These are phyloP conservation scores for Colletotrichum sp. DNA, from an alignment of 2,329 filamentous ascomycete species.

Conservation along the genomic window DNA sequence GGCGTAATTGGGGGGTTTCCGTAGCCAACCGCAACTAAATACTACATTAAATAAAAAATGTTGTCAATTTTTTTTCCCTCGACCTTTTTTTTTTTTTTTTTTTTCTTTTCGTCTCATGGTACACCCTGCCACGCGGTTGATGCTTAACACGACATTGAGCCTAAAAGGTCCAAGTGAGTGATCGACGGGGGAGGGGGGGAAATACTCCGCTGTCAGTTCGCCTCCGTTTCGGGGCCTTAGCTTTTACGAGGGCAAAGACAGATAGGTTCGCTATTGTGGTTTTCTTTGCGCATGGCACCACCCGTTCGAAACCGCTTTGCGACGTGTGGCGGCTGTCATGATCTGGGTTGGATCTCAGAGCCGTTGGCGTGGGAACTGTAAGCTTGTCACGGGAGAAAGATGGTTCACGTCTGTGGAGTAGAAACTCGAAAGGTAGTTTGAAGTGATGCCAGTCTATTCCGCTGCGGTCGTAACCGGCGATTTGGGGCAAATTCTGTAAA, in stretches of 20 bases:
- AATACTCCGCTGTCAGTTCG: constrained; percentile 2
- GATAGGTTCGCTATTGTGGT: neutral
- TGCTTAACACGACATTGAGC: constrained; percentile 10
- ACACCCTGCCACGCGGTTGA: neutral
- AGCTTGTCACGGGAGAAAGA: neutral
- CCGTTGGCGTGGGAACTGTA: neutral
- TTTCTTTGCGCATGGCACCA: neutral
- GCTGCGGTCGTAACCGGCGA: neutral
- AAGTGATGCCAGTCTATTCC: constrained; percentile 11
- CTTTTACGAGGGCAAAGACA: neutral
- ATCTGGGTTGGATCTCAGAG: neutral
- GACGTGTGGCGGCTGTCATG: neutral
- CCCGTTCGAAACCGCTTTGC: constrained; percentile 10
- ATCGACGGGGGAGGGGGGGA: neutral
- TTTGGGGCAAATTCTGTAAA: neutral
- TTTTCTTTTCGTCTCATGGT: neutral
- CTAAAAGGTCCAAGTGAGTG: neutral
- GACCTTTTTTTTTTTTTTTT: no score
- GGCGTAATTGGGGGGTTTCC: no score
- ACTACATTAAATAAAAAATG: no score
- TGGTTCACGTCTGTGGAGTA: neutral
- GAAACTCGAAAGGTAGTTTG: neutral
- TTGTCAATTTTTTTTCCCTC: no score
- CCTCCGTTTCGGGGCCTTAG: neutral
- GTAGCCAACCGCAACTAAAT: no score